phyloP scores from a whole-genome alignment of 805 yeast genomes.

The Myxozyma neotropica region DNA sequence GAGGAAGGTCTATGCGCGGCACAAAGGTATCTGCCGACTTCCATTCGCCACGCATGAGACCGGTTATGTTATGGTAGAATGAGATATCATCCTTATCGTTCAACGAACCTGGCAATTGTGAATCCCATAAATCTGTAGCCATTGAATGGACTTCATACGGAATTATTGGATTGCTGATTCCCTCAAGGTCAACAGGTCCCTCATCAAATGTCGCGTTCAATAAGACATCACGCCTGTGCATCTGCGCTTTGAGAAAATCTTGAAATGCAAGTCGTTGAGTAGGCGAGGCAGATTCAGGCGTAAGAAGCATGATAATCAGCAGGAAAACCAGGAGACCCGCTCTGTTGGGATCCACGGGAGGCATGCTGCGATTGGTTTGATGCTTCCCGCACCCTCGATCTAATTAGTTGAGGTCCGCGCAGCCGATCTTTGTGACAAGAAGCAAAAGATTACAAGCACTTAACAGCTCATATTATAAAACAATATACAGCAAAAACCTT shows the following conservation, averaged over 20 bases:
- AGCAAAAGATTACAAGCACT: background rate
- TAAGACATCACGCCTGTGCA: slow-evolving; percentile 23
- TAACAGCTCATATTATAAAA: too few species aligned
- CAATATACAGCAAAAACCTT: too few species aligned
- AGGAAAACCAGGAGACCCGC: slow-evolving; percentile 31
- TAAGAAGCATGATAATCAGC: slow-evolving; percentile 31
- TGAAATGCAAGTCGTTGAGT: slow-evolving; percentile 29
- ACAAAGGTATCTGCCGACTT: slow-evolving; percentile 12
- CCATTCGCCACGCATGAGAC: slow-evolving; percentile 30
- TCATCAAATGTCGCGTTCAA: slow-evolving; percentile 28
- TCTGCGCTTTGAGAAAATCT: slow-evolving; percentile 26
- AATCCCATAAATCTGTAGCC: slow-evolving; percentile 59
- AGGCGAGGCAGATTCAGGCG: slow-evolving; percentile 33
- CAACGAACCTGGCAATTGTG: slow-evolving; percentile 17
- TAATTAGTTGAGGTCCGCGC: background rate
- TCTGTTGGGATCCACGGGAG: slow-evolving; percentile 29
- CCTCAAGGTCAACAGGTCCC: slow-evolving; percentile 32
- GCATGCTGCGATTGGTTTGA: slow-evolving; percentile 4
- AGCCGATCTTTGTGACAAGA: background rate
- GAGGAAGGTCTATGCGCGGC: slow-evolving; percentile 29
- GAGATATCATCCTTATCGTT: slow-evolving; percentile 36
- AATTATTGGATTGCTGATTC: slow-evolving; percentile 47
- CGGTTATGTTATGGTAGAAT: slow-evolving; percentile 29
- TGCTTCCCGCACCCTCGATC: background rate
- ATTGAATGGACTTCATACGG: slow-evolving; percentile 58